phyloP scores from a whole-genome alignment of 805 yeast genomes.

The Myxozyma nipponensis region DNA sequence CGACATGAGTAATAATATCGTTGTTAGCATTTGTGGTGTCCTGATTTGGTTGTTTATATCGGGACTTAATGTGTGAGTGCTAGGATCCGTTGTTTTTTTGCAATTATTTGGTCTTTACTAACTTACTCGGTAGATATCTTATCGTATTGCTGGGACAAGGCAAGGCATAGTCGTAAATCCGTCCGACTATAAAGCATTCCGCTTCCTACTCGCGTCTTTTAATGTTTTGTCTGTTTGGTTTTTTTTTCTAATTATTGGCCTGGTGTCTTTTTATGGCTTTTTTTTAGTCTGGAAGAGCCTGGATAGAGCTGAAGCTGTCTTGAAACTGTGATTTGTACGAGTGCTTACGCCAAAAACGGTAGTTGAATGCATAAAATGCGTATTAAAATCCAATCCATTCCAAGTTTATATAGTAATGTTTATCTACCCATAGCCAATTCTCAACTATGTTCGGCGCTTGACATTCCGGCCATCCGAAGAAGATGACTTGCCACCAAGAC shows the following conservation, averaged over 20 bases:
- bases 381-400: too few relatives aligned
- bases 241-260: background rate
- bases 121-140: constrained; percentile 32
- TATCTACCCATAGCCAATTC: too few relatives aligned
- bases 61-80: constrained; percentile 59
- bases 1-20: constrained; percentile 52
- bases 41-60: constrained; percentile 68
- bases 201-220: background rate
- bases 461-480: too few relatives aligned
- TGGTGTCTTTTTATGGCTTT: background rate
- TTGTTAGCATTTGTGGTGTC: constrained; percentile 50
- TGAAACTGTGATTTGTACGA: too few relatives aligned
- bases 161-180: constrained; percentile 32
- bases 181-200: too few relatives aligned
- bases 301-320: background rate
- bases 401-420: too few relatives aligned
- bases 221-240: background rate
- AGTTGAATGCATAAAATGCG: too few relatives aligned
- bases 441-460: too few relatives aligned
- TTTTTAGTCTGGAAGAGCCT: background rate
- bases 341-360: too few relatives aligned
- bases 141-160: constrained; percentile 49
- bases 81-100: background rate
- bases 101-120: background rate
- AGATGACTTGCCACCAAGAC: too few relatives aligned